These are phyloP conservation scores for Alnus glutinosa DNA, from an alignment of 306 rosid species.

Conservation along the genomic window DNA sequence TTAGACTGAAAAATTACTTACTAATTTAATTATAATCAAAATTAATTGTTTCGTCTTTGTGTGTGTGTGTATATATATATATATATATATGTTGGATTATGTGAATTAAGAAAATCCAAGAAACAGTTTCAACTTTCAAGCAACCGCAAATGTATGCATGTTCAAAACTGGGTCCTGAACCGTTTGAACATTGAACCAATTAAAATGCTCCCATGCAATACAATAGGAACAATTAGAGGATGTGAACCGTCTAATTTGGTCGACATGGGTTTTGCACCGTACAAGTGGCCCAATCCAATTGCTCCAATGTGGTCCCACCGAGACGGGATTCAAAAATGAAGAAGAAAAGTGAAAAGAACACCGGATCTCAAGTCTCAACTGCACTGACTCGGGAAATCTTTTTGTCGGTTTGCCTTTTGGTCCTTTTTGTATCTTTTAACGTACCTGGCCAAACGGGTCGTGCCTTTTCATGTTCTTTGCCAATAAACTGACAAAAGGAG, in stretches of 20 bases:
- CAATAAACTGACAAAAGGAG: too few relatives aligned
- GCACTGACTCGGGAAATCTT: constrained; percentile 32
- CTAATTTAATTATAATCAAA: too few relatives aligned
- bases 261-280: not conserved
- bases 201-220: too few relatives aligned
- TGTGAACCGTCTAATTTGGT: not conserved
- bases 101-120: too few relatives aligned
- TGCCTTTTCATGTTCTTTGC: constrained; percentile 34
- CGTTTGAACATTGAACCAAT: too few relatives aligned
- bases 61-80: too few relatives aligned
- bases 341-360: not conserved
- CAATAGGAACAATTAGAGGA: not conserved
- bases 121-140: too few relatives aligned
- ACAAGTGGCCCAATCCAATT: not conserved
- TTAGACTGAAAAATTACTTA: too few relatives aligned
- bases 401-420: constrained; percentile 40
- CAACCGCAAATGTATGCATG: too few relatives aligned
- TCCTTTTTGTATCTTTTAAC: constrained; percentile 25
- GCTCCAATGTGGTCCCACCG: not conserved
- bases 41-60: too few relatives aligned
- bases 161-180: too few relatives aligned
- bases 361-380: constrained; percentile 32
- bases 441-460: constrained; percentile 38
- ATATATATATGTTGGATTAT: too few relatives aligned
- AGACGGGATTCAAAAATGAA: not conserved